Evolutionary conservation across 371 early-diverging fungal genomes (phyloP), one percentile per base, ranked within the genome.

Genomic region (Coemansia sp.): DNA sequence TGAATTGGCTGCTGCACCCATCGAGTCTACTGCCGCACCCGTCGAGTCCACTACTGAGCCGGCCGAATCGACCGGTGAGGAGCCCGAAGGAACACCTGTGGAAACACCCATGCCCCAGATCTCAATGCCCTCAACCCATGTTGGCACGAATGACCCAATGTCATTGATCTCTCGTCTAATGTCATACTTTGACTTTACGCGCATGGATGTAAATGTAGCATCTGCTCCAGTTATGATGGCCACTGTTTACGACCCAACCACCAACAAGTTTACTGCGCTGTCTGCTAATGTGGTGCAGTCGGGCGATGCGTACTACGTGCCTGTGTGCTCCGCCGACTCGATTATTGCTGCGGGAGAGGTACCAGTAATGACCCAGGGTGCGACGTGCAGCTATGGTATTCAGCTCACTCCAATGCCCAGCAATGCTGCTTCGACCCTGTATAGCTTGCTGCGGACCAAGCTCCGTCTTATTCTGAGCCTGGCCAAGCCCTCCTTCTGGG

Each of bases 111-210:
- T 47, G 30, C 60, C 60, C 0, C 1, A 23, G 18, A 7, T 16
- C 12, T n/a, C 60, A 0, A 60, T 47, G 60, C 56, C 56, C n/a
- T 56, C 28, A 0, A 33, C 8, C 2, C 56, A 28, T 0, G 20
- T 30, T 8, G 48, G 26, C 1, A 12, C 30, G 0, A 14, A n/a
- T 25, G 30, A 44, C 16, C 26, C 33, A 5, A 8, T 18, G 5
- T 63, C 68, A 26, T 51, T 68, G 57, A 23, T 68, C 11, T 3
- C 48, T 7, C 68, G 68, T 18, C 39, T 68, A 7, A 42, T 37
- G 26, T 68, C 68, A 8, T 63, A 20, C 68, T 68, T 68, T 56
- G 68, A 68, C 50, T 21, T 68, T 23, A 52, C 68, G 0, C 64
- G 39, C 26, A 18, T 62, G n/a, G 7, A 30, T 7, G 42, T 26